phyloP scores from a whole-genome alignment of 306 rosid genomes.

The Fragaria iinumae region DNA sequence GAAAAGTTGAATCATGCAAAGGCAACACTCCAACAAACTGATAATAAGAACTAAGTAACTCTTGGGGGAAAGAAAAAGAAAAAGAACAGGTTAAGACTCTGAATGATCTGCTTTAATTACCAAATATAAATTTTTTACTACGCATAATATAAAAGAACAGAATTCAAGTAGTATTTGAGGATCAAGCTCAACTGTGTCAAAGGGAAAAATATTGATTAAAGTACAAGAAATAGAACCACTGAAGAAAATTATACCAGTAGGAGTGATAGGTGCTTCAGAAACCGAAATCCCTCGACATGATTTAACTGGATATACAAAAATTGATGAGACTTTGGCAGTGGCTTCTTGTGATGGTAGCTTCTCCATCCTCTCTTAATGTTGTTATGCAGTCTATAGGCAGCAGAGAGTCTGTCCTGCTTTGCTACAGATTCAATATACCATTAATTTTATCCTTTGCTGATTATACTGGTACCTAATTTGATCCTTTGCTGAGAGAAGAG shows the following conservation, averaged over 20 bases:
- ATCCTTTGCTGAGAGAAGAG: not conserved
- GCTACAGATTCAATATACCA: not conserved
- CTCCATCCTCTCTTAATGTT: conserved; percentile 8
- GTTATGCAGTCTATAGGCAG: not conserved
- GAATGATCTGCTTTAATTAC: not conserved
- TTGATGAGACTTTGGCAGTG: conserved; percentile 38
- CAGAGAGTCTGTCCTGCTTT: not conserved
- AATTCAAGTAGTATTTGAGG: not conserved
- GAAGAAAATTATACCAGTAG: conserved; percentile 45
- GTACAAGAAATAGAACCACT: not conserved
- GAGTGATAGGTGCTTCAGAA: conserved; percentile 61
- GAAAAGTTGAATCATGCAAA: not conserved
- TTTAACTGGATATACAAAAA: conserved; percentile 73
- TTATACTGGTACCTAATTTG: not conserved
- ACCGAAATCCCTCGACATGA: conserved; percentile 87
- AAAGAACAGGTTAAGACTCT: not conserved
- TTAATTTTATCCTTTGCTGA: no score
- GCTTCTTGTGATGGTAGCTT: not conserved
- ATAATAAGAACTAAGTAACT: not conserved
- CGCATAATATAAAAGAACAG: not conserved
- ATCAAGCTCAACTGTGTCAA: not conserved
- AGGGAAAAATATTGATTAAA: not conserved
- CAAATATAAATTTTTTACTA: not conserved
- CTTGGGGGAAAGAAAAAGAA: not conserved
- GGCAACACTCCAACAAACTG: not conserved